Base-by-base conservation (phyloP, 2,329 filamentous ascomycete genomes). In the Fusarium transvaalense region DNA sequence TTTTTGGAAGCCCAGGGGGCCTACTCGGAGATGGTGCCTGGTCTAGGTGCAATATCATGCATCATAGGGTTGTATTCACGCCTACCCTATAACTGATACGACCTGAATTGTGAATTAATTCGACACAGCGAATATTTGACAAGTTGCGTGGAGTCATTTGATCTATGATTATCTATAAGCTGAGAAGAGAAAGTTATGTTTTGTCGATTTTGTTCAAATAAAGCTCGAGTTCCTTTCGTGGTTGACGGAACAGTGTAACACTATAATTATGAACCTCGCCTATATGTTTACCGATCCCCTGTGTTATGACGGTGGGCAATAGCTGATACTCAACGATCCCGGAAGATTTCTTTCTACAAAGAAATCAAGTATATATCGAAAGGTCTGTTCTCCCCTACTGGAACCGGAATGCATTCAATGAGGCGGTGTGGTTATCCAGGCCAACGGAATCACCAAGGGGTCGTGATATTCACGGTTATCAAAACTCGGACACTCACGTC, bases 1-100 rank as follows among this genome's bases (percentile, higher is more conserved):
- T 50, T 50, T 50, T 50, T 21, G 34, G 32, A 50, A 39, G 47
- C 13, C 38, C 34, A 50, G 47, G 23, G 23, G 47, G 42, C n/a
- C 17, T 37, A 8, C 14, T 5, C 25, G 10, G 42, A 25, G 10
- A 42, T 42, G 21, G 9, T 38, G 32, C 25, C 34, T 25, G 21
- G 23, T 27, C n/a, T 50, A 8, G 19, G 10, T 27, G 5, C 12
- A 14, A 19, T 38, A 27, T 38, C 6, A 10, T 19, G 10, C 8
- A 10, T 19, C 10, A 27, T 19, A 39, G 21, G 17, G 10, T 21
- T 37, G 14, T 27, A 5, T 15, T 27, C 15, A 17, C n/a, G 12
- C 13, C 42, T 50, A 50, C 47, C 47, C 47, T 50, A 39, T 19
- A 50, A n/a, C 34, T 27, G 23, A 37, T n/a, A n/a, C 14, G 25